These are phyloP conservation scores for Lodderomyces elongisporus DNA, from an alignment of 1,139 yeast species.

Conservation along the genomic window DNA sequence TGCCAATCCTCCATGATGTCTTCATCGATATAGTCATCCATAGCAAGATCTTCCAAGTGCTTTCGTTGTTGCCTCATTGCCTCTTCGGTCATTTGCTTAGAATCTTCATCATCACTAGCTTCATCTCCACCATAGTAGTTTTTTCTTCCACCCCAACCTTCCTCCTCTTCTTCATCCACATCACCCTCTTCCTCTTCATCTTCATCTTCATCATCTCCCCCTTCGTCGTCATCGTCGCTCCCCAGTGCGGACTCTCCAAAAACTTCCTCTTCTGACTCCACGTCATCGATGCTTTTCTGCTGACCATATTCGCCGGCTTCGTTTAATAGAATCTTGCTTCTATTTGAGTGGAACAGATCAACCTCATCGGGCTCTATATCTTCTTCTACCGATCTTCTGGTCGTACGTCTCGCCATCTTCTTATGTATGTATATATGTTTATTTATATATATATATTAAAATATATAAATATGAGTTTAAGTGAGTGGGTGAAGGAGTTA, in stretches of 20 bases:
- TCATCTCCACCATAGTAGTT: slow-evolving; percentile 86
- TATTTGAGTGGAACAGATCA: slow-evolving; percentile 64
- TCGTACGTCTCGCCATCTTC: slow-evolving; percentile 2
- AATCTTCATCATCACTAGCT: slow-evolving; percentile 67
- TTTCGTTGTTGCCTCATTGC: slow-evolving; percentile 84
- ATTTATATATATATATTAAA: no score
- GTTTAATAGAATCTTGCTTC: slow-evolving; percentile 56
- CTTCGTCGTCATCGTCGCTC: slow-evolving; percentile 22
- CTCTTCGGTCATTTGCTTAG: slow-evolving; percentile 77
- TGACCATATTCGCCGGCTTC: slow-evolving; percentile 47
- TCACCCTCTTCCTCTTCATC: slow-evolving; percentile 41
- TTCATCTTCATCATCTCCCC: slow-evolving; percentile 28
- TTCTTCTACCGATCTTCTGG: slow-evolving; percentile 13
- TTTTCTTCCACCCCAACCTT: slow-evolving; percentile 77
- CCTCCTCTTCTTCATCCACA: slow-evolving; percentile 46
- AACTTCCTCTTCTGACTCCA: slow-evolving; percentile 29
- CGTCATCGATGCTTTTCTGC: slow-evolving; percentile 32
- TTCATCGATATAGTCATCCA: slow-evolving; percentile 81
- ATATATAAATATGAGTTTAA: no score
- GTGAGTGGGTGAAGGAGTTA: no score
- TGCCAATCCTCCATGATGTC: slow-evolving; percentile 74
- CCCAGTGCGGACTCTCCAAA: no score
- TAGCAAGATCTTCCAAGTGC: slow-evolving; percentile 72
- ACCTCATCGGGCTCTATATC: slow-evolving; percentile 56
- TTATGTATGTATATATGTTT: no score